These are phyloP conservation scores for Mycena epipterygia DNA, from an alignment of 768 basidiomycete genomes.

Conservation along the genomic window DNA sequence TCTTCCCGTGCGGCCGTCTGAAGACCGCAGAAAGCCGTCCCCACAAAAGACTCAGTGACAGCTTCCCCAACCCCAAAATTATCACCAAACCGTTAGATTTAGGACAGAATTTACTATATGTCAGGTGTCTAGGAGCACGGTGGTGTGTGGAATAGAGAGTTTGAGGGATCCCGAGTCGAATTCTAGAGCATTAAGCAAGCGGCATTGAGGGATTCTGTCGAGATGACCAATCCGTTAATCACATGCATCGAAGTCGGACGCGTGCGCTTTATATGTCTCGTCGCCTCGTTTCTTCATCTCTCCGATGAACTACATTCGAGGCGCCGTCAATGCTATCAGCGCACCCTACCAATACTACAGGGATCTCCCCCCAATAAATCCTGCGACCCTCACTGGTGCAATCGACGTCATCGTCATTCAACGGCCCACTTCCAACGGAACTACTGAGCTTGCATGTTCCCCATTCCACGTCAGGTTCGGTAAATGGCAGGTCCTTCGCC, in stretches of 20 bases:
- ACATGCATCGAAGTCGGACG: background rate
- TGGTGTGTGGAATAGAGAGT: background rate
- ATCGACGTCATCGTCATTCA: slow-evolving; percentile 99
- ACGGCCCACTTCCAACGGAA: slow-evolving; percentile 73
- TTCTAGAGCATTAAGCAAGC: background rate
- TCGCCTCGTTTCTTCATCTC: background rate
- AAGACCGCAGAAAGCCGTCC: background rate
- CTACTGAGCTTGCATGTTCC: slow-evolving; percentile 84
- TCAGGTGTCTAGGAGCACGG: background rate
- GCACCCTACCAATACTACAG: slow-evolving; percentile 93
- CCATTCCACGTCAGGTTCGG: slow-evolving; percentile 99
- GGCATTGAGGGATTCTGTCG: background rate
- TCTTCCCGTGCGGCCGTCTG: background rate
- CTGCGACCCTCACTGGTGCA: slow-evolving; percentile 96
- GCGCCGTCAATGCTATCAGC: slow-evolving; percentile 87
- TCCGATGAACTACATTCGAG: slow-evolving; percentile 89
- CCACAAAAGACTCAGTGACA: slow-evolving; percentile 7
- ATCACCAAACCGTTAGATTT: background rate
- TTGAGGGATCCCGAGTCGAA: background rate
- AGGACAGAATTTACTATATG: background rate
- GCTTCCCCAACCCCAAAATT: slow-evolving; percentile 17
- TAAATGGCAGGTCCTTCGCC: slow-evolving; percentile 95
- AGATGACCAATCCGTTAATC: background rate
- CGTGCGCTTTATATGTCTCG: background rate
- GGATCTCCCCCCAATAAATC: slow-evolving; percentile 89